Conservation (phyloP, 2,329 filamentous ascomycete species). For the Chaetomium sp. region DNA sequence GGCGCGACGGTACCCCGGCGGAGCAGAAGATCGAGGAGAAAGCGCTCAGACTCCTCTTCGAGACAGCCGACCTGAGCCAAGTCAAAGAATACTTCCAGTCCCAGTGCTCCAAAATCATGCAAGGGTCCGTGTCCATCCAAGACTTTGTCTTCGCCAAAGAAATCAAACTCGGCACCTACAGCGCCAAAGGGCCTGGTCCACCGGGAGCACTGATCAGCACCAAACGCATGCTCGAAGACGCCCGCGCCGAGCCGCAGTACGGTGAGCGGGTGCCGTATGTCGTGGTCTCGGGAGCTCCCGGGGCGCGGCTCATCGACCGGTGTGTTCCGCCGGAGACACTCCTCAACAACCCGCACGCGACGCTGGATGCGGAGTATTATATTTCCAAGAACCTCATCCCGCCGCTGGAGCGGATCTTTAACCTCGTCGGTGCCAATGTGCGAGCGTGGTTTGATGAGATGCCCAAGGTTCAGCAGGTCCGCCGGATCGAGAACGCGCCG, state of each 20-base stretch:
- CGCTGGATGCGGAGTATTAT: slow-evolving; percentile 93
- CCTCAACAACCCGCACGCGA: slow-evolving; percentile 66
- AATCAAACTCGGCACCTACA: slow-evolving; percentile 84
- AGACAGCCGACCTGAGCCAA: slow-evolving; percentile 79
- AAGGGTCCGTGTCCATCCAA: slow-evolving; percentile 77
- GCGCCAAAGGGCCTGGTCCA: slow-evolving; percentile 69
- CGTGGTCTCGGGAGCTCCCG: slow-evolving; percentile 80
- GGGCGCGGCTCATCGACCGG: slow-evolving; percentile 77
- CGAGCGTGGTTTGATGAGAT: slow-evolving; percentile 92
- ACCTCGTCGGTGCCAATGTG: slow-evolving; percentile 88
- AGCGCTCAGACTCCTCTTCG: slow-evolving; percentile 79
- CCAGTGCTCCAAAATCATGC: slow-evolving; percentile 90
- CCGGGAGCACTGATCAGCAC: slow-evolving; percentile 86
- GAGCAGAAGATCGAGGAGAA: slow-evolving; percentile 97
- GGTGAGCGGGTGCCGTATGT: slow-evolving; percentile 94
- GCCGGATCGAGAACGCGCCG: slow-evolving; percentile 46
- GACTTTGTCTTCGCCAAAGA: slow-evolving; percentile 96
- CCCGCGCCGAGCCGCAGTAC: slow-evolving; percentile 83
- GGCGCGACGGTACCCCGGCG: slow-evolving; percentile 87
- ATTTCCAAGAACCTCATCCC: slow-evolving; percentile 94
- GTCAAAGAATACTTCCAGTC: slow-evolving; percentile 86
- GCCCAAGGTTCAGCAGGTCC: slow-evolving; percentile 79
- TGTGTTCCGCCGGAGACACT: slow-evolving; percentile 84
- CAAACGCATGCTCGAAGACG: slow-evolving; percentile 78
- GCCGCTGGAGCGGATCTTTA: slow-evolving; percentile 92